Percentiles rank a stretch among this genome's conserved stretches.
Conservation (phyloP, 352 stramenopile species). For the Pythium diclinum region DNA sequence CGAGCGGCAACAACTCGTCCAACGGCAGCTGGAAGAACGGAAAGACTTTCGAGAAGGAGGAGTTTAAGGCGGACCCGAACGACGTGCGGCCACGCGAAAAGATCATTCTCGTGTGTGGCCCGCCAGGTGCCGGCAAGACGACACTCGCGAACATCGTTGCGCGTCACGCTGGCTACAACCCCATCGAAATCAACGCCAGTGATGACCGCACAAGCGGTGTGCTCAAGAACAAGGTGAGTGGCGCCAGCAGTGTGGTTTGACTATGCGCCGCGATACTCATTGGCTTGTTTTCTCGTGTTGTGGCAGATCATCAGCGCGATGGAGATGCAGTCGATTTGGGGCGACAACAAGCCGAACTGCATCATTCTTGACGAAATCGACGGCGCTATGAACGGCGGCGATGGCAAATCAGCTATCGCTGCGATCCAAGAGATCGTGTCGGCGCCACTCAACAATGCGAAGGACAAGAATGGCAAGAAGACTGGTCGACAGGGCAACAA, state of each 20-base stretch:
- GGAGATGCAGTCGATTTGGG: conserved; percentile 90
- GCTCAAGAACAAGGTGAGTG: conserved; percentile 86
- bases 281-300: neutral
- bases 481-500: conserved; percentile 25
- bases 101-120: conserved; percentile 95
- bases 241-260: neutral
- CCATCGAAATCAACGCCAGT: conserved; percentile 97
- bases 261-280: neutral
- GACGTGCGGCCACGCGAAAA: conserved; percentile 66
- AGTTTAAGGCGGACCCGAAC: conserved; percentile 22
- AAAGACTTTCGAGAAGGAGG: conserved; percentile 4
- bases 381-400: conserved; percentile 89
- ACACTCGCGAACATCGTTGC: conserved; percentile 97
- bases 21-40: conserved; percentile 15
- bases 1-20: conserved; percentile 8
- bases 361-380: conserved; percentile 99
- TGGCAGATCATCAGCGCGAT: conserved; percentile 85
- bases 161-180: conserved; percentile 94
- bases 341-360: conserved; percentile 92
- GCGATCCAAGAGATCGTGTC: conserved; percentile 92
- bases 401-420: conserved; percentile 84
- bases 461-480: conserved; percentile 36
- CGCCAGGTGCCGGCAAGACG: conserved; percentile 94
- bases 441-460: conserved; percentile 56
- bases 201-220: conserved; percentile 94